These are phyloP conservation scores for Fusarium odoratissimum DNA, from an alignment of 2,329 filamentous ascomycete genomes.

Conservation along the genomic window DNA sequence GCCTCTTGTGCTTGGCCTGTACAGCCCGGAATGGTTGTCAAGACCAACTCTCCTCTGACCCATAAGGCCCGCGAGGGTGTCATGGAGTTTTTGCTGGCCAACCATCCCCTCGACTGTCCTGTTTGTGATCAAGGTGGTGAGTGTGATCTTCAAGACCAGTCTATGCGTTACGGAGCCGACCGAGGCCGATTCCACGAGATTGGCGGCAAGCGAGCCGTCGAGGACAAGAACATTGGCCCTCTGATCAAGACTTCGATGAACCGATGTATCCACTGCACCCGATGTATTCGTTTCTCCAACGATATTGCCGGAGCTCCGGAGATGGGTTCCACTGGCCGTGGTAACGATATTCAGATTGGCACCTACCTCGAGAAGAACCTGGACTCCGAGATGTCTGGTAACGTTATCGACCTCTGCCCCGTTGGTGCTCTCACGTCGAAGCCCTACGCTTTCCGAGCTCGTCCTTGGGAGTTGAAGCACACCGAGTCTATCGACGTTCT, in stretches of 20 bases:
- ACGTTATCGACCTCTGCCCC: constrained; percentile 97
- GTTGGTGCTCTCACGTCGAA: constrained; percentile 97
- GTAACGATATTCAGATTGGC: constrained; percentile 97
- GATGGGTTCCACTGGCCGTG: constrained; percentile 92
- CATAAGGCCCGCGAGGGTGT: constrained; percentile 99
- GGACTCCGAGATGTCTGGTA: constrained; percentile 94
- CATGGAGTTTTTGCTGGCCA: constrained; percentile 98
- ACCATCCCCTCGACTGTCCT: constrained; percentile 95
- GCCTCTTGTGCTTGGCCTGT: constrained; percentile 99
- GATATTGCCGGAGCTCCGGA: constrained; percentile 96
- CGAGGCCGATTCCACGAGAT: constrained; percentile 97
- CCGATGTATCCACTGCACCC: constrained; percentile 98
- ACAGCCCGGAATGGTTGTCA: constrained; percentile 98
- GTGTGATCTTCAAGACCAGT: constrained; percentile 99
- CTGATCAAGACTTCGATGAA: constrained; percentile 99
- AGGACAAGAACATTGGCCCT: constrained; percentile 99
- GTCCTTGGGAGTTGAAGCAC: constrained; percentile 97
- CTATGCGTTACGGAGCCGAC: constrained; percentile 97
- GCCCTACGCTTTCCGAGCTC: constrained; percentile 95
- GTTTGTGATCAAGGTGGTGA: constrained; percentile 99
- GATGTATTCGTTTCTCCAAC: constrained; percentile 97
- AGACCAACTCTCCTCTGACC: constrained; percentile 94
- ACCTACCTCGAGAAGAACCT: constrained; percentile 96
- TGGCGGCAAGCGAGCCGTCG: constrained; percentile 94
- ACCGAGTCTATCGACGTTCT: constrained; percentile 96